Evolutionary conservation across 768 basidiomycete genomes (phyloP).

Genomic region (Paxillus ammoniavirescens): DNA sequence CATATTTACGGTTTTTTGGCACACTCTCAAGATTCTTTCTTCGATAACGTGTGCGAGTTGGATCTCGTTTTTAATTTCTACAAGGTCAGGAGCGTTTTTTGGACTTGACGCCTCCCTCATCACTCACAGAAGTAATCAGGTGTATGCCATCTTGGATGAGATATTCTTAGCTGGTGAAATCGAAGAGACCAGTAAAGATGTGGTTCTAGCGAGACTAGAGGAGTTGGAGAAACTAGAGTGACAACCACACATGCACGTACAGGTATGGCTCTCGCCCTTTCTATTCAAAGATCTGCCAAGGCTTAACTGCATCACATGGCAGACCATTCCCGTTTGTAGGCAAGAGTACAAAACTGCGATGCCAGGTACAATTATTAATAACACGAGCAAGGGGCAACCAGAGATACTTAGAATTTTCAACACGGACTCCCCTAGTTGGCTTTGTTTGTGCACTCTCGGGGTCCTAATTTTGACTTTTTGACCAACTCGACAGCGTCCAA

Average conservation of each 20-base stretch:
- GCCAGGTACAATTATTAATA: neutral
- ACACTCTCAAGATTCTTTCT: conserved; percentile 77
- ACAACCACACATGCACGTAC: conserved; percentile 11
- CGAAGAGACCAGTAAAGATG: conserved; percentile 97
- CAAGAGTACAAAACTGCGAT: neutral
- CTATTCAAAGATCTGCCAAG: conserved; percentile 6
- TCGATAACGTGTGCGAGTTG: conserved; percentile 97
- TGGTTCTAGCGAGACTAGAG: conserved; percentile 87
- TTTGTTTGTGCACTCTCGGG: no score
- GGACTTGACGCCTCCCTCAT: conserved; percentile 1
- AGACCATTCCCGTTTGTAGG: conserved; percentile 11
- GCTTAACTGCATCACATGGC: conserved; percentile 8
- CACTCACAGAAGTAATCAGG: conserved; percentile 43
- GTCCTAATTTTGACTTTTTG: no score
- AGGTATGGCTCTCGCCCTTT: conserved; percentile 7
- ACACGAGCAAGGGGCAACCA: no score
- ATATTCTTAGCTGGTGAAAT: conserved; percentile 98
- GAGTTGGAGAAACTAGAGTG: conserved; percentile 92
- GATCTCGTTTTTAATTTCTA: conserved; percentile 99
- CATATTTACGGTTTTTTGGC: neutral
- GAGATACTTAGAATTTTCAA: no score
- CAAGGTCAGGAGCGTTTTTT: conserved; percentile 52
- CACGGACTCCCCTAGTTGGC: no score
- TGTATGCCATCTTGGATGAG: conserved; percentile 97
- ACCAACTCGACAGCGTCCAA: no score